Evolutionary conservation across 2,329 filamentous ascomycete species (phyloP), one percentile per base, ranked within the genome.

Genomic region (Ceratocystis eucalypticola): DNA sequence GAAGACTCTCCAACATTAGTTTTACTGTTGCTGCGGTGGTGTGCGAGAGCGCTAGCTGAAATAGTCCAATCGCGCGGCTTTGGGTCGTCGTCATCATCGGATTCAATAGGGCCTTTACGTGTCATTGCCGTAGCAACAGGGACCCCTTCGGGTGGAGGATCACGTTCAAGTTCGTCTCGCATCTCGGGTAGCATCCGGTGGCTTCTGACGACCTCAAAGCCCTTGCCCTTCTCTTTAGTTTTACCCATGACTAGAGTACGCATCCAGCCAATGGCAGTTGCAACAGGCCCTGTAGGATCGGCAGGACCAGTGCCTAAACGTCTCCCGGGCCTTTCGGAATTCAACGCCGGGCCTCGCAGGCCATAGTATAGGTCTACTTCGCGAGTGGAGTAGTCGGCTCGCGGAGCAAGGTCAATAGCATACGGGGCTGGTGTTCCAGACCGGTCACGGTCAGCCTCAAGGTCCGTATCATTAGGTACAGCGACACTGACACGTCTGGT

Each of bases 281-380:
- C 88, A 22, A 96, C 89, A 0, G 92, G 91, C 0, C 92, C 90
- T 46, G 92, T 96, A 0, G 94, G 94, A 77, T 99, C 93, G 7
- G 92, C 91, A 1, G 94, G 94, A 0, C 94, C 94, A 3, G 94
- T 99, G 72, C 94, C 93, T 63, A 96, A 80, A 73, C 89, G 93
- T 62, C 94, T 83, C 22, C 89, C 91, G 0, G 88, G 88, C 2
- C 85, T 85, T 68, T 91, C 89, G 1, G 91, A 88, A 71, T 88
- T 92, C 12, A 97, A 78, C 0, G 93, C 91, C 22, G 91, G 90
- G 0, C 94, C 94, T 44, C 94, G 85, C 33, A 64, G 46, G 8
- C 91, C 89, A 72, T 99, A 97, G 76, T 97, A 97, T 72, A 96
- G 96, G 74, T 99, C 94, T 0, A 95, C 91, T 75, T 99, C 94